Conservation (phyloP, 140 eudicot species). For the Flaveria floridana region DNA sequence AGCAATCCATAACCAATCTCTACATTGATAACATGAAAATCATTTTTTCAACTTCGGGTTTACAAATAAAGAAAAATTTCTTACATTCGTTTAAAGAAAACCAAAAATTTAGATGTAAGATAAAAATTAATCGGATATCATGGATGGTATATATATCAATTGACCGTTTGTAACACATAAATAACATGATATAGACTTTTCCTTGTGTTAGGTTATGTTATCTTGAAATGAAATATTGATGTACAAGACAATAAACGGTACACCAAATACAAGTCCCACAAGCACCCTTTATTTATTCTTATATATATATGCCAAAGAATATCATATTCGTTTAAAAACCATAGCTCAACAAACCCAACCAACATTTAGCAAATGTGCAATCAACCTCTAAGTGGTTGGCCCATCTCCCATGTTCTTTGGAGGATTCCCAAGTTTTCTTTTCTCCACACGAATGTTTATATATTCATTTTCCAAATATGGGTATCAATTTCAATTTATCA, state of each 20-base stretch:
- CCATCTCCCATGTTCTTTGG: constrained; percentile 37
- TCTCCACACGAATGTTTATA: constrained; percentile 13
- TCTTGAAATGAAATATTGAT: not conserved
- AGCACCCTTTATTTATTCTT: constrained; percentile 3
- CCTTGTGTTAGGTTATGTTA: constrained; percentile 11
- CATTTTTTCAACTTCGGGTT: too few relatives aligned
- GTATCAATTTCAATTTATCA: not conserved
- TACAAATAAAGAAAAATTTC: too few relatives aligned
- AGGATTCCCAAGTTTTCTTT: constrained; percentile 19
- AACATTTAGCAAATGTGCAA: constrained; percentile 35
- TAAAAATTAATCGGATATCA: not conserved
- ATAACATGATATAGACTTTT: constrained; percentile 1
- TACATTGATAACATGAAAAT: too few relatives aligned
- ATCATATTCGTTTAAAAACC: constrained; percentile 27
- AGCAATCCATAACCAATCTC: too few relatives aligned
- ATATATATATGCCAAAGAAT: constrained; percentile 13
- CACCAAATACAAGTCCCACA: constrained; percentile 1
- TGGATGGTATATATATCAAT: too few relatives aligned
- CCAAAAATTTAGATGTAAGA: too few relatives aligned
- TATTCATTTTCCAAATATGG: not conserved
- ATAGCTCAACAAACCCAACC: constrained; percentile 47
- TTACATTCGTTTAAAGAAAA: not conserved
- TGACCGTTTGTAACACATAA: not conserved
- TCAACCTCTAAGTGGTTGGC: constrained; percentile 41
- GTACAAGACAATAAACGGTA: not conserved